These are phyloP conservation scores for Trichoderma cornu-damae DNA, from an alignment of 2,329 filamentous ascomycete genomes.

Conservation along the genomic window DNA sequence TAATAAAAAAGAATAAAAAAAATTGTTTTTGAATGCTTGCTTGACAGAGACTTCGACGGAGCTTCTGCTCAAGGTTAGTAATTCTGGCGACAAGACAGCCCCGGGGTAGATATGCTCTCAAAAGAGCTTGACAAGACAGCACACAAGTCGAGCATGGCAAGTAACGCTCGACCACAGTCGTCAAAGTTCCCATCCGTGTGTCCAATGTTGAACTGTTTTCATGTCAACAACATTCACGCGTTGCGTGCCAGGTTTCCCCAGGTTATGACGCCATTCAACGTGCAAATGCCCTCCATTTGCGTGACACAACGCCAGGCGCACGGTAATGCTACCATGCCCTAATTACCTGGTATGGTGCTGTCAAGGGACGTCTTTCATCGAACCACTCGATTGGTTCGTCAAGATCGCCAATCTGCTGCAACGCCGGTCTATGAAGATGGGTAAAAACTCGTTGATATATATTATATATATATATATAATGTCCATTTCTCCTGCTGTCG, in stretches of 20 bases:
- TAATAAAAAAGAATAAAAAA: too few relatives aligned
- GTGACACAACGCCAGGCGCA: neutral
- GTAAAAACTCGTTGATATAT: neutral
- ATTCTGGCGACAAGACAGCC: too few relatives aligned
- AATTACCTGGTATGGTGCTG: too few relatives aligned
- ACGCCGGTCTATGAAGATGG: neutral
- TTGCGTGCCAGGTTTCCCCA: neutral
- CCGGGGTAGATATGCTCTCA: neutral
- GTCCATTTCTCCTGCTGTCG: neutral
- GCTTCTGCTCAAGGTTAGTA: too few relatives aligned
- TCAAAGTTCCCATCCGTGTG: neutral
- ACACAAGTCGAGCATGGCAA: too few relatives aligned
- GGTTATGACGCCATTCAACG: neutral
- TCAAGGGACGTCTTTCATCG: neutral
- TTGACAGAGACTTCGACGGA: too few relatives aligned
- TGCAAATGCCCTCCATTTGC: neutral
- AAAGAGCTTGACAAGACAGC: too few relatives aligned
- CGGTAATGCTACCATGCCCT: constrained; percentile 4
- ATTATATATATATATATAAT: too few relatives aligned
- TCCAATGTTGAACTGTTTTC: neutral
- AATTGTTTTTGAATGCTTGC: too few relatives aligned
- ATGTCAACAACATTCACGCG: neutral
- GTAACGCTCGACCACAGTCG: neutral
- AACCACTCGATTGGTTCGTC: neutral
- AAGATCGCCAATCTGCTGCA: constrained; percentile 6